Evolutionary conservation across 2,329 filamentous ascomycete species (phyloP), one percentile per base, ranked within the genome.

Genomic region (Clarireedia paspali): DNA sequence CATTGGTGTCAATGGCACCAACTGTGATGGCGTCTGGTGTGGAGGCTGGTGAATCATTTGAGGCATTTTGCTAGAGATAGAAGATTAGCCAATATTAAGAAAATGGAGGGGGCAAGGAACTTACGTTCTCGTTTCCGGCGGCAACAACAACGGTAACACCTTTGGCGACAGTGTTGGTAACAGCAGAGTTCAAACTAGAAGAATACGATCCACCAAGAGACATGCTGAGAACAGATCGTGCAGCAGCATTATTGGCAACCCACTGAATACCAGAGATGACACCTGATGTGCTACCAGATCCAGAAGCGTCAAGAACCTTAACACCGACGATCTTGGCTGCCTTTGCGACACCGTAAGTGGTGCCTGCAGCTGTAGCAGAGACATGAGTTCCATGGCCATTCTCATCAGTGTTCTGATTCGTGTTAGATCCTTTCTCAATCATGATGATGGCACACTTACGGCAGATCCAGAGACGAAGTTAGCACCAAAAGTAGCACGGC

Each of bases 111-210:
- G 6, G 17, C 15, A 26, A 14, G 2, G 1, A 47, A 7, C 53
- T n/a, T 52, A 56, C 66, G 59, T 71, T 68, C 23, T 70, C 70
- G 65, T 82, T 82, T 17, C 81, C 81, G 20, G 80, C 80, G 4
- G 80, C 79, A 0, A 80, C 78, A 30, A 78, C 75, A 2, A 77
- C 72, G 51, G 80, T 73, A 34, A 84, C 69, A 23, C 79, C 79
- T 2, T 67, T 64, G 23, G 63, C 62, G 63, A 74, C 74, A 50
- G 78, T 76, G 26, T 68, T 70, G 39, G 74, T 70, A 17, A 82
- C 72, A 47, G 78, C 77, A 38, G 63, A 65, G 72, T 82, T 82
- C 63, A 81, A 71, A 45, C 79, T 70, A 0, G 68, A 59, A 0
- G 75, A 77, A 56, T 64, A 67, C 30, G 64, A 55, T 2, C 76